Conservation (phyloP, 306 rosid genomes). For the Astragalus membranaceus region DNA sequence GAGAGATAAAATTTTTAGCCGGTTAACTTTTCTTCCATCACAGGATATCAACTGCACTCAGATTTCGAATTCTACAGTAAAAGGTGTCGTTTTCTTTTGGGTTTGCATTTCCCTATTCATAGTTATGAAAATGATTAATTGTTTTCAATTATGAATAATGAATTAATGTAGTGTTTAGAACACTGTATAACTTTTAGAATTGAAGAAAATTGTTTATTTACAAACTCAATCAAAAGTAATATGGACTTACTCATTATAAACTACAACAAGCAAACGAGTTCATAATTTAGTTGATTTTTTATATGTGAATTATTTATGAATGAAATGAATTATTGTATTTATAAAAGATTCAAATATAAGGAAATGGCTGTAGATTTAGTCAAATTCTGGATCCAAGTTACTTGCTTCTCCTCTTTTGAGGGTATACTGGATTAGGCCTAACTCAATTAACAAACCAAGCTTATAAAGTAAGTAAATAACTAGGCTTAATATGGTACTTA, state of each 20-base stretch:
- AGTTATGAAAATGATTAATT: background rate
- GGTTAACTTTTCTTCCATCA: background rate
- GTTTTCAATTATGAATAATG: background rate
- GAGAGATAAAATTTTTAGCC: background rate
- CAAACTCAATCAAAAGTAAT: background rate
- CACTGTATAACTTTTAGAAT: background rate
- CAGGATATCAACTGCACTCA: background rate
- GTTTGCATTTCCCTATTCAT: background rate
- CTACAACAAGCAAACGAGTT: background rate
- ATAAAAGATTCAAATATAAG: background rate
- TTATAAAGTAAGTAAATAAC: too few relatives aligned
- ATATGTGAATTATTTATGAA: background rate
- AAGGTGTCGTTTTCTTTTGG: constrained; percentile 17
- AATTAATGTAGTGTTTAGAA: background rate
- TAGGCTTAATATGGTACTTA: background rate
- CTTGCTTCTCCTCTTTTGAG: background rate
- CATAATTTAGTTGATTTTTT: background rate
- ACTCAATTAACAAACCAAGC: too few relatives aligned
- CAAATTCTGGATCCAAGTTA: constrained; percentile 14
- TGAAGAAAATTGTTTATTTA: background rate
- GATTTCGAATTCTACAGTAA: background rate
- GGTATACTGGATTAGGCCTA: too few relatives aligned
- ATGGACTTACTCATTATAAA: background rate
- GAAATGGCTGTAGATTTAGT: background rate
- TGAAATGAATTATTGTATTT: background rate